These are phyloP conservation scores for Candida endomychidarum DNA, from an alignment of 805 yeast species.

Conservation along the genomic window DNA sequence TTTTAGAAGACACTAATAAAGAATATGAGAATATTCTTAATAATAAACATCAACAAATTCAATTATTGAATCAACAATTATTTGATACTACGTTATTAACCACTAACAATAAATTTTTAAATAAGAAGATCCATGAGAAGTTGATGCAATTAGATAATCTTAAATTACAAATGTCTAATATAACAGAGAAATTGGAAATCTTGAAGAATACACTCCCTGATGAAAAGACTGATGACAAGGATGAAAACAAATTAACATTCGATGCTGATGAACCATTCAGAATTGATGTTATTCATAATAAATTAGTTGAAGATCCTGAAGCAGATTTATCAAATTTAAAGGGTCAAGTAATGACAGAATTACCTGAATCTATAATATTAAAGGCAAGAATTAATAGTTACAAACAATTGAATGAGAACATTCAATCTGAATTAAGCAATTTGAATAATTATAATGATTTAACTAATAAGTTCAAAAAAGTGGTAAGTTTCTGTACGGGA, in stretches of 20 bases:
- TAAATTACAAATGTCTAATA: conserved; percentile 44
- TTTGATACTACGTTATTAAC: conserved; percentile 43
- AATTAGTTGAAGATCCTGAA: conserved; percentile 29
- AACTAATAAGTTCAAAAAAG: conserved; percentile 74
- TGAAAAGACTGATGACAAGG: conserved; percentile 43
- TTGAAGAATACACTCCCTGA: conserved; percentile 36
- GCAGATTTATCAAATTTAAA: conserved; percentile 20
- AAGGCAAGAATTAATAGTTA: conserved; percentile 83
- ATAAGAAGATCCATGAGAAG: conserved; percentile 37
- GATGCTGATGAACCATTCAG: conserved; percentile 94
- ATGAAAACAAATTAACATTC: conserved; percentile 62
- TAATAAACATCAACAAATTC: conserved; percentile 36
- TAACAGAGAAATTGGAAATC: conserved; percentile 35
- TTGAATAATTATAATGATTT: conserved; percentile 47
- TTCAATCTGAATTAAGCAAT: conserved; percentile 51
- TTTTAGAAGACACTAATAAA: conserved; percentile 34
- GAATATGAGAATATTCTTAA: conserved; percentile 41
- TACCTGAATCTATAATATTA: conserved; percentile 52
- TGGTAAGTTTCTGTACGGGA: conserved; percentile 86
- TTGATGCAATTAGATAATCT: conserved; percentile 48
- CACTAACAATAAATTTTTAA: conserved; percentile 40
- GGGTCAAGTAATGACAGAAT: conserved; percentile 25
- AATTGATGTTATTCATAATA: conserved; percentile 57
- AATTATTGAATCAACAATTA: conserved; percentile 32
- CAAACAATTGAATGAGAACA: conserved; percentile 59